Base-by-base conservation (phyloP, 2,329 filamentous ascomycete genomes). In the Pleomassaria siparia region DNA sequence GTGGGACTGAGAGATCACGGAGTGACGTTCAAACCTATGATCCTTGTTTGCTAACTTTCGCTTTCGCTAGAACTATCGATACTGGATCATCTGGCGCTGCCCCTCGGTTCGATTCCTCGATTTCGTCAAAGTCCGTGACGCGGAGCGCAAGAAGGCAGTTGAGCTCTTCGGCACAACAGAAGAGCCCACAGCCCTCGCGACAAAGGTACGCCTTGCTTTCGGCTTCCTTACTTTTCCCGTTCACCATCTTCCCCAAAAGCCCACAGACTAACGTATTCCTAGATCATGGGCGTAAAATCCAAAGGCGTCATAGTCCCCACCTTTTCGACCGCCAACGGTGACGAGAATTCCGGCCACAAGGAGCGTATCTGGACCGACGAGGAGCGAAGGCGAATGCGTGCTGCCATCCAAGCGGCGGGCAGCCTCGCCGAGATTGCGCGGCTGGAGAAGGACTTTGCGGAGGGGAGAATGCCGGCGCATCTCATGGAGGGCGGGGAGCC, bases 41-140 rank as follows among this genome's bases (percentile, higher is more conserved):
- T n/a, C n/a, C n/a, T n/a, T n/a, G n/a, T n/a, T n/a, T n/a, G n/a
- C n/a, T n/a, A n/a, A n/a, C n/a, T n/a, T n/a, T n/a, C n/a, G n/a
- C n/a, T n/a, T n/a, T n/a, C n/a, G n/a, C n/a, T 52, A 96, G 90
- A 78, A 96, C 73, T 99, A 97, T 75, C 87, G 94, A 44, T 87
- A 87, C 70, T 99, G 89, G 87, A 77, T 96, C 22, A 82, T 99
- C 51, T 96, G 89, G 87, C 83, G 86, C 54, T 89, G 88, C 67
- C 91, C 90, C 1, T 81, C 80, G 4, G 84, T 99, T 35, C 86
- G 92, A 36, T 97, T 96, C 72, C 80, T 99, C 40, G 94, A 99
- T 73, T 96, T 90, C 69, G 80, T 84, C 60, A 96, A 95, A 73
- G 91, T 99, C 41, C 95, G 90, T 72, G 84, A 94, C 55, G 84